A percentile compares a stretch with the other conserved stretches of the same genome.
phyloP scores from a whole-genome alignment of 148 eudicot species.

The Hydrangea macrophylla region DNA sequence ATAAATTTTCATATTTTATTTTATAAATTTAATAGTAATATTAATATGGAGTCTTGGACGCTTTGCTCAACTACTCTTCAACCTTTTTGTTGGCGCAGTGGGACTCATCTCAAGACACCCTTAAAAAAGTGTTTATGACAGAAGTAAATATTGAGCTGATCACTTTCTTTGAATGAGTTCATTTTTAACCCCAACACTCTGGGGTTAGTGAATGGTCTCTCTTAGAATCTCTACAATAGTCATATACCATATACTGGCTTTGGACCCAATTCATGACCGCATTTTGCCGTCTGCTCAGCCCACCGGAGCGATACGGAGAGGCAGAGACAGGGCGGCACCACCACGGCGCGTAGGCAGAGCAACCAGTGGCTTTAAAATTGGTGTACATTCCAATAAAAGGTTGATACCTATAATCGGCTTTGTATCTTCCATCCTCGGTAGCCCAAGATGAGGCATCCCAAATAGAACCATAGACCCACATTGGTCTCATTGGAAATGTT shows the following conservation, averaged over 20 bases:
- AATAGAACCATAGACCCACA: slow-evolving; percentile 96
- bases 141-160: background rate
- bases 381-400: slow-evolving; percentile 73
- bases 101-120: slow-evolving; percentile 17
- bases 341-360: slow-evolving; percentile 59
- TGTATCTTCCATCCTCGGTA: slow-evolving; percentile 87
- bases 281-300: slow-evolving; percentile 54
- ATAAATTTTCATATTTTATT: background rate
- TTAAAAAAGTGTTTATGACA: slow-evolving; percentile 6
- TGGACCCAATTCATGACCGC: slow-evolving; percentile 75
- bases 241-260: slow-evolving; percentile 52
- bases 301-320: slow-evolving; percentile 59
- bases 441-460: slow-evolving; percentile 99
- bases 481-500: slow-evolving; percentile 84
- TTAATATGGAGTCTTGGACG: slow-evolving; percentile 18
- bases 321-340: slow-evolving; percentile 67
- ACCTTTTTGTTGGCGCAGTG: slow-evolving; percentile 1
- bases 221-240: slow-evolving; percentile 70
- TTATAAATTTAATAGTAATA: no score
- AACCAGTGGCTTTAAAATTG: slow-evolving; percentile 72
- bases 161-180: background rate
- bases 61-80: slow-evolving; percentile 9
- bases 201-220: slow-evolving; percentile 84
- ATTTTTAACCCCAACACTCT: slow-evolving; percentile 57
- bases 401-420: slow-evolving; percentile 79